Evolutionary conservation across 139 green algal species (phyloP).

Genomic region (Yamagishiella unicocca): DNA sequence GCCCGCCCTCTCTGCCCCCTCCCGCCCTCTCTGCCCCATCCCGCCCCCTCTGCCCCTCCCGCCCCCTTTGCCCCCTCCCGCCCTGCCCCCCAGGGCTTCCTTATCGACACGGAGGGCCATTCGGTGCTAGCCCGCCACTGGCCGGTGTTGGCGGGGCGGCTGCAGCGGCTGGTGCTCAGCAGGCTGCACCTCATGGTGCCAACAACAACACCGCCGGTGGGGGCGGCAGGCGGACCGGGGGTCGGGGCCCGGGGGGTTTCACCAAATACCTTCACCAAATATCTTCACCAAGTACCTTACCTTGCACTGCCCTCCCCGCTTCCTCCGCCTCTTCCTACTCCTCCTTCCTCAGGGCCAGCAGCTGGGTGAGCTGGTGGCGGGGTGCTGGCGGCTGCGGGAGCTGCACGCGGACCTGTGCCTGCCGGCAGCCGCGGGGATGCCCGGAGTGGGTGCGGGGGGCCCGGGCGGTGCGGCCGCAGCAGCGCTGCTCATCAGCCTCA

Average conservation of each 20-base stretch:
- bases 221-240: neutral
- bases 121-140: neutral
- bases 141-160: neutral
- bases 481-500: slow-evolving; percentile 20
- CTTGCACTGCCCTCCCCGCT: neutral
- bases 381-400: neutral
- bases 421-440: neutral
- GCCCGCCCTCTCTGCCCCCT: neutral
- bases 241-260: no score
- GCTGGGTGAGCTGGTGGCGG: neutral
- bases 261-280: no score
- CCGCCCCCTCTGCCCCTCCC: no score
- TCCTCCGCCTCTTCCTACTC: neutral
- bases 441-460: neutral
- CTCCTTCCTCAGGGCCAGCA: neutral
- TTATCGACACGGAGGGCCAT: slow-evolving; percentile 40
- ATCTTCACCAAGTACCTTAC: no score
- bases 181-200: slow-evolving; percentile 23
- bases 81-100: neutral
- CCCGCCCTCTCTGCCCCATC: no score
- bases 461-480: neutral
- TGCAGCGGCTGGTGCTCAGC: slow-evolving; percentile 13
- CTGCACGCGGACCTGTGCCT: slow-evolving; percentile 14
- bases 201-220: neutral
- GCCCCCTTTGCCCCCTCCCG: neutral